Base-by-base conservation (phyloP, 1,284 basidiomycete species). In the Xanthoconium separans region DNA sequence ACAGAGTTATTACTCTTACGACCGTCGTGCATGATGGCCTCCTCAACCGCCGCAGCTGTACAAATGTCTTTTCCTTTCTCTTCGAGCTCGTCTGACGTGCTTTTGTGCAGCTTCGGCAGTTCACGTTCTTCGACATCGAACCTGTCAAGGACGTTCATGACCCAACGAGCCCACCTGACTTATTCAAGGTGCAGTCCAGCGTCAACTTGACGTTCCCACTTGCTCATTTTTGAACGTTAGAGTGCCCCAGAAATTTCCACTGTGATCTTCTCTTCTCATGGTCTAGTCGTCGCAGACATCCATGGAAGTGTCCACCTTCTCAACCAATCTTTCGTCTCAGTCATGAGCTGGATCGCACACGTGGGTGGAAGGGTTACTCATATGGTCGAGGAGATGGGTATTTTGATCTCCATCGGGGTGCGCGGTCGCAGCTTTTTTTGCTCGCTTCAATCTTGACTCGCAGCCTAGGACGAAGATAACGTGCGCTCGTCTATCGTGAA, bases 371-470 rank as follows among this genome's bases (percentile, higher is more conserved):
- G 87, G 42, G 87, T 91, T n/a, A 90, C 87, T n/a, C 89, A 92
- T 66, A 89, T 95, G 81, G 79, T 81, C 0, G 91, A 94, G 71
- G 79, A 82, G 44, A 85, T 83, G 55, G 89, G 90, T 0, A 76
- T 93, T 43, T 75, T 97, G 18, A 77, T 97, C 10, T 93, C 91
- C 2, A 78, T 97, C 24, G 95, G 94, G 29, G 92, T 93, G 65
- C 53, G 88, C 79, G 11, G 46, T 33, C 44, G 44, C 47, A 37
- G 36, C 46, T 49, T 31, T 47, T 29, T 30, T 24, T 56, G 40
- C 42, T 7, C 27, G 5, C 56, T 43, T 29, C 43, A 46, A 37
- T 18, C 20, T 40, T 61, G 46, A 70, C 60, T 34, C 11, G 12
- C 22, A 16, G 13, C 31, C 50, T 61, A 92, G 89, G 93, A 95